phyloP scores from a whole-genome alignment of 2,329 filamentous ascomycete species.

The Trichoderma hamatum region DNA sequence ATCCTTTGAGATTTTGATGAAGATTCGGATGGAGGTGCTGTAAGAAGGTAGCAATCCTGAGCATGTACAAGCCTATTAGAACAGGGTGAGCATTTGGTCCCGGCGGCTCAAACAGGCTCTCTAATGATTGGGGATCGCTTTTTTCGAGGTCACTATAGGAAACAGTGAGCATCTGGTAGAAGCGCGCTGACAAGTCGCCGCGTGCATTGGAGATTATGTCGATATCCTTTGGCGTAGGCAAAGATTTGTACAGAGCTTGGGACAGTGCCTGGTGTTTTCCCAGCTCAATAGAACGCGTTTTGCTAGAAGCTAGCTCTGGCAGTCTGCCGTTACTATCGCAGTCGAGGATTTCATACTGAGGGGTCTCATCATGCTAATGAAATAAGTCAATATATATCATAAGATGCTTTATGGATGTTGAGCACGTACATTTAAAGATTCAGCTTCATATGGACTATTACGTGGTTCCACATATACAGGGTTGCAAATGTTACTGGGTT shows the following conservation, averaged over 20 bases:
- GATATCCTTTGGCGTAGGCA: not conserved
- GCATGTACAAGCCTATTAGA: not conserved
- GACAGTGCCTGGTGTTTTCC: not conserved
- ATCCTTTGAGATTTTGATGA: not conserved
- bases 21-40: not conserved
- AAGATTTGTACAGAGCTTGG: not conserved
- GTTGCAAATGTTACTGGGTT: not conserved
- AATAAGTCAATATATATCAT: not conserved
- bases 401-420: not conserved
- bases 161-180: not conserved
- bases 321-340: not conserved
- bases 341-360: not conserved
- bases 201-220: not conserved
- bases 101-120: not conserved
- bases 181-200: not conserved
- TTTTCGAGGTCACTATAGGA: conserved; percentile 29
- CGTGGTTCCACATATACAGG: not conserved
- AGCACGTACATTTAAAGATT: not conserved
- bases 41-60: not conserved
- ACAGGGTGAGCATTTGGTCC: not conserved
- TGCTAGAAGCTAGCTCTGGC: not conserved
- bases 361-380: not conserved
- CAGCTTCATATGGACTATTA: not conserved
- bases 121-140: conserved; percentile 34
- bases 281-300: not conserved